phyloP scores from a whole-genome alignment of 257 asterid genomes.

The Ligustrum vulgare region DNA sequence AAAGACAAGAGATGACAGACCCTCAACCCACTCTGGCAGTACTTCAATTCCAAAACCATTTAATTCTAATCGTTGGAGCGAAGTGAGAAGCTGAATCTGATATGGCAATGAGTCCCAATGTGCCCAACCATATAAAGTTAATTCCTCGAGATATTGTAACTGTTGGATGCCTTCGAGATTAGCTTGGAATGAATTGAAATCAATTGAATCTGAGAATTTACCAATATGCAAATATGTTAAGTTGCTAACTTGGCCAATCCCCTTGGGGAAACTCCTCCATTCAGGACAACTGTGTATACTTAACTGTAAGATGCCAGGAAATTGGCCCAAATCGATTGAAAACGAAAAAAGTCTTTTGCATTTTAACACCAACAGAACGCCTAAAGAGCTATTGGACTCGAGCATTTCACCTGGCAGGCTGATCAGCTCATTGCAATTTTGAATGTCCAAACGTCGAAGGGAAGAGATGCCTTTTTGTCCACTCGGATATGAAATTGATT shows the following conservation, averaged over 20 bases:
- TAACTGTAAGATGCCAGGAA: not conserved
- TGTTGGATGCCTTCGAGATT: not conserved
- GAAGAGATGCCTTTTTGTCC: not conserved
- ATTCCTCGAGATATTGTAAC: not conserved
- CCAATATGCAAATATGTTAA: slow-evolving; percentile 4
- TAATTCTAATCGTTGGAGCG: not conserved
- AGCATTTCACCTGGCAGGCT: slow-evolving; percentile 21
- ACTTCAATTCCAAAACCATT: not conserved
- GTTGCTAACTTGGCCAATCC: not conserved
- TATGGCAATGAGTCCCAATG: slow-evolving; percentile 15
- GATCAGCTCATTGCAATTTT: not conserved
- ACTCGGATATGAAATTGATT: not conserved
- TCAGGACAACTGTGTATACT: not conserved
- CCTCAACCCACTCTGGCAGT: slow-evolving; percentile 12
- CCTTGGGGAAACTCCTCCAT: not conserved
- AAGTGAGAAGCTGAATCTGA: slow-evolving; percentile 9
- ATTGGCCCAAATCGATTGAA: not conserved
- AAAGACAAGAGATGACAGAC: not conserved
- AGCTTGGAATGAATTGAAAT: not conserved
- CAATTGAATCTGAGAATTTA: not conserved
- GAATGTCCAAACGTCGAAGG: not conserved
- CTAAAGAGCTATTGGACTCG: not conserved
- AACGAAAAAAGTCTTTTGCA: slow-evolving; percentile 11
- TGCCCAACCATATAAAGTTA: not conserved
- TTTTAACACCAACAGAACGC: fast-evolving